phyloP scores from a whole-genome alignment of 495 filamentous ascomycete genomes.

The Tuber indicum region DNA sequence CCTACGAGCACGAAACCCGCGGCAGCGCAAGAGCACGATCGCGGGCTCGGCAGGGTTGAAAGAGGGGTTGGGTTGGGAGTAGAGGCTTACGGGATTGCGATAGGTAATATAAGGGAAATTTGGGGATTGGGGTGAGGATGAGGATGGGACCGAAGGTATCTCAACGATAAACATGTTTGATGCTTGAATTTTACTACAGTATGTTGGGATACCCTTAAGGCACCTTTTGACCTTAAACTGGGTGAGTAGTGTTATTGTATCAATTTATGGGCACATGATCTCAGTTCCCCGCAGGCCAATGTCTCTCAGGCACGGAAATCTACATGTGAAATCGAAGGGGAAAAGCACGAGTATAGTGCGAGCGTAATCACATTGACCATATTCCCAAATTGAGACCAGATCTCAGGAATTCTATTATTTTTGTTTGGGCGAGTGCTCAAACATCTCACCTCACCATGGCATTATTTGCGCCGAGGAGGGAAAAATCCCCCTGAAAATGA shows the following conservation, averaged over 20 bases:
- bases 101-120: not conserved
- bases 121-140: not conserved
- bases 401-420: constrained; percentile 2
- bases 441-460: not conserved
- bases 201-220: not conserved
- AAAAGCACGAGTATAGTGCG: not conserved
- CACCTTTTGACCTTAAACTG: not conserved
- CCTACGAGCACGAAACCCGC: no score
- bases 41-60: constrained; percentile 8
- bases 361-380: not conserved
- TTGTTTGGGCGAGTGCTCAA: constrained; percentile 1
- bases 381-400: not conserved
- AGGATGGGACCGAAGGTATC: not conserved
- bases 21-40: not conserved
- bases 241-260: not conserved
- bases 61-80: not conserved
- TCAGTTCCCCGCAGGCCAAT: not conserved
- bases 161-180: not conserved
- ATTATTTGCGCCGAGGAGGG: not conserved
- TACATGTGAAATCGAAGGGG: not conserved
- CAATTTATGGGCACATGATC: not conserved
- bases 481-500: constrained; percentile 9
- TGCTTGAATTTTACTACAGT: not conserved
- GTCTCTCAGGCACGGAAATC: not conserved
- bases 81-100: no score